Percentiles rank a stretch among this genome's conserved stretches.
Conservation (phyloP, 805 yeast species). For the Myxozyma vanderwaltii region DNA sequence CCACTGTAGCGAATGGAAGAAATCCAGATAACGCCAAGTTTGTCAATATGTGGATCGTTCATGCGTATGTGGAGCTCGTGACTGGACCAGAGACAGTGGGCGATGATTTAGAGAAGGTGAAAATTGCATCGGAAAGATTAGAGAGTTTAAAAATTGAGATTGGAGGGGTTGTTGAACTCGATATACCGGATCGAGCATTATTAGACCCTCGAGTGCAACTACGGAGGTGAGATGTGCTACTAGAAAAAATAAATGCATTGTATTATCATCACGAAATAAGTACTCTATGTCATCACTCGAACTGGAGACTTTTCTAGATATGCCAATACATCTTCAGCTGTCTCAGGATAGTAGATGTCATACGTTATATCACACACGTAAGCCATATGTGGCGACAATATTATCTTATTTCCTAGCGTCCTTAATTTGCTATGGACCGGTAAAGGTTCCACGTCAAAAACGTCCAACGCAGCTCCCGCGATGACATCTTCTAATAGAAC, state of each 20-base stretch:
- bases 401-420: slow-evolving; percentile 22
- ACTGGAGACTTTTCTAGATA: slow-evolving; percentile 11
- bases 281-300: slow-evolving; percentile 1
- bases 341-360: slow-evolving; percentile 17
- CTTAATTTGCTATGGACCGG: slow-evolving; percentile 32
- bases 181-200: slow-evolving; percentile 29
- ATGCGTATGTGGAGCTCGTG: slow-evolving; percentile 29
- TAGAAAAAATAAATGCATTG: background rate
- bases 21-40: slow-evolving; percentile 17
- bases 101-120: slow-evolving; percentile 23
- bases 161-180: slow-evolving; percentile 24
- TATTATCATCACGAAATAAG: background rate
- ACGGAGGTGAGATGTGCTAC: slow-evolving; percentile 17
- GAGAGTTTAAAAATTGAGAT: slow-evolving; percentile 26
- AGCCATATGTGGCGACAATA: slow-evolving; percentile 36
- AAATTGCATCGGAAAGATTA: slow-evolving; percentile 19
- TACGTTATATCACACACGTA: slow-evolving; percentile 29
- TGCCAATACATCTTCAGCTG: slow-evolving; percentile 24
- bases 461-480: slow-evolving; percentile 37
- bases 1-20: slow-evolving; percentile 17
- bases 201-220: slow-evolving; percentile 32
- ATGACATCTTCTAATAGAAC: slow-evolving; percentile 26
- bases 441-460: slow-evolving; percentile 34
- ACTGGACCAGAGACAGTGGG: slow-evolving; percentile 20
- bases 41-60: slow-evolving; percentile 26